Base-by-base conservation (phyloP, 306 rosid species). In the Vigna angularis region DNA sequence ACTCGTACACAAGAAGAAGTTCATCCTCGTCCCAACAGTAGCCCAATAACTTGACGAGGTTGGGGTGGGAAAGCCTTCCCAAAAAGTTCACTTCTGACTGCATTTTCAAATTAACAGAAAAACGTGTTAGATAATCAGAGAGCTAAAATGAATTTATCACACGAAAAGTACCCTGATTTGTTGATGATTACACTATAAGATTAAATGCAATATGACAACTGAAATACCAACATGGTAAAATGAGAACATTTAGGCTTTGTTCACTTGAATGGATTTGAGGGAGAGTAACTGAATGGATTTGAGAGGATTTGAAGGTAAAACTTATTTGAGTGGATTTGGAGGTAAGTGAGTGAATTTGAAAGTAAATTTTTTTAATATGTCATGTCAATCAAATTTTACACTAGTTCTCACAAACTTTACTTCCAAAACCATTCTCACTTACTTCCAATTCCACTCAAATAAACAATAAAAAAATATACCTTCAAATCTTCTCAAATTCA, bases 1-100 rank as follows among this genome's bases (percentile, higher is more conserved):
- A 95, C 85, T 95, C 98, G n/a, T 95, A 95, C 40, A 91, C 97
- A 77, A 95, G 98, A 24, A 95, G 98, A 56, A 95, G 88, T 70
- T 95, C 93, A 28, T 79, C 79, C 20, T 93, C 93, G 36, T 93
- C 98, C 90, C 87, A 82, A 76, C 97, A 92, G 56, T 87, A 95
- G 51, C 98, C 98, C 77, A 92, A 75, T 66, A 95, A 81, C 83
- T 64, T 92, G 47, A 95, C 97, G 65, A 95, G 81, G 90, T 95
- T 91, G 9, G 97, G 97, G 83, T 95, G 98, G 47, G 90, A 88
- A 71, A 95, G 89, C 78, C 89, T 86, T 73, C 98, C 98, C 20
- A 92, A 61, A 81, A 95, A 92, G 82, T 84, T 90, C 18, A 95
- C 93, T 73, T 95, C 98, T 2, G 98, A 85, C 97, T 92, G 91